These are phyloP conservation scores for Pestalotiopsis sp. DNA, from an alignment of 2,329 filamentous ascomycete species.

Conservation along the genomic window DNA sequence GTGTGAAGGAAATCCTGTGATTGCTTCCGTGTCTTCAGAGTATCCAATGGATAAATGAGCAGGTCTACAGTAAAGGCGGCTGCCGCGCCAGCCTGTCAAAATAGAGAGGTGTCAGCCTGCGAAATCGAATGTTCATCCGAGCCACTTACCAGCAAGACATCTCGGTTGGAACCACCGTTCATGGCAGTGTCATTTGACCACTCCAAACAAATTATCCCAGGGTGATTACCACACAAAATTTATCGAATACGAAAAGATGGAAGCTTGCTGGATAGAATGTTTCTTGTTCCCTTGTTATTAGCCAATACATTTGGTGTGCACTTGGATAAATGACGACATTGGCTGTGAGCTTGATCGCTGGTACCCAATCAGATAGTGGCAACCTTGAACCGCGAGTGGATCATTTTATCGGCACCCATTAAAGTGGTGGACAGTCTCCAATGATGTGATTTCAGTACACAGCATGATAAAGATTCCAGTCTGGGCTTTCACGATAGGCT, in stretches of 20 bases:
- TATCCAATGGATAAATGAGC: constrained; percentile 86
- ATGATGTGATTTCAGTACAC: too few relatives aligned
- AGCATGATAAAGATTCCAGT: too few relatives aligned
- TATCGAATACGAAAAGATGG: too few relatives aligned
- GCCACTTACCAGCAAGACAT: constrained; percentile 18
- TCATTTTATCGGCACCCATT: neutral
- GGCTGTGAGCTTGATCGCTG: neutral
- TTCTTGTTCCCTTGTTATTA: neutral
- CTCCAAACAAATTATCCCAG: too few relatives aligned
- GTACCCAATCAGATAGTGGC: neutral
- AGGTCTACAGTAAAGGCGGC: constrained; percentile 87
- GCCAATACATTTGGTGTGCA: neutral
- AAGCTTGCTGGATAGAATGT: too few relatives aligned
- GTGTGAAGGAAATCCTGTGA: constrained; percentile 73
- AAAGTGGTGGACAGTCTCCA: neutral
- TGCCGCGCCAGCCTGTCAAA: constrained; percentile 72
- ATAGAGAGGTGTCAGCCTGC: neutral
- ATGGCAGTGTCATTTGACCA: constrained; percentile 6
- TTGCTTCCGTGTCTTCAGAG: constrained; percentile 84
- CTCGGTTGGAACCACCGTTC: constrained; percentile 15
- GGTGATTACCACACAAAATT: too few relatives aligned
- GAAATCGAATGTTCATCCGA: neutral
- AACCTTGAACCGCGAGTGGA: neutral
- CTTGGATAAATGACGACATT: neutral
- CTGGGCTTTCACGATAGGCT: too few relatives aligned